Evolutionary conservation across 495 filamentous ascomycete species (phyloP).

Genomic region (Friedmanniomyces endolithicus): DNA sequence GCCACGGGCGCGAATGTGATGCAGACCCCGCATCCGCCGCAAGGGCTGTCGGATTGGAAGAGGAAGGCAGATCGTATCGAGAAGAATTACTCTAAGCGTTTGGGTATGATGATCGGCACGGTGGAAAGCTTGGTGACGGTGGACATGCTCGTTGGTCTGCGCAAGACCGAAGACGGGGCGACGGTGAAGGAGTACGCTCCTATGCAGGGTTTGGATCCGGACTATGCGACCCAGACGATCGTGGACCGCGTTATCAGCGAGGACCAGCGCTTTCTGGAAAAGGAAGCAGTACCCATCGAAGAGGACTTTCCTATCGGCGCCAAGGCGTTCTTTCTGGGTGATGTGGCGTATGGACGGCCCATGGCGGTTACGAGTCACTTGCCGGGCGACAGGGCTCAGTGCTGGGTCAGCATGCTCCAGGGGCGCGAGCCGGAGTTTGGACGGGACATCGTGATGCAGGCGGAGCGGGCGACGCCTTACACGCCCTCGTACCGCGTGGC

Average conservation of each 20-base stretch:
- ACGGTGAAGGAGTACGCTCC: slow-evolving; percentile 86
- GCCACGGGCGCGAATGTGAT: slow-evolving; percentile 38
- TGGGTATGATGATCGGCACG: slow-evolving; percentile 74
- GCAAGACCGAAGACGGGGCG: slow-evolving; percentile 81
- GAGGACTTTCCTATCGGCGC: slow-evolving; percentile 80
- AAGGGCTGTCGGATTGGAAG: slow-evolving; percentile 68
- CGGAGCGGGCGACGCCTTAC: slow-evolving; percentile 59
- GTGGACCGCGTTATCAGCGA: slow-evolving; percentile 85
- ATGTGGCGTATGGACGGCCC: slow-evolving; percentile 84
- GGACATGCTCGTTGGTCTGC: slow-evolving; percentile 80
- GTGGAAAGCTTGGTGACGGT: slow-evolving; percentile 87
- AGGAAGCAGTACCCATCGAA: slow-evolving; percentile 68
- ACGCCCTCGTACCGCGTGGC: slow-evolving; percentile 78
- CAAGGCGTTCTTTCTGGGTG: slow-evolving; percentile 88
- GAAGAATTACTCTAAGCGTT: slow-evolving; percentile 70
- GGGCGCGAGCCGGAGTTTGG: slow-evolving; percentile 72
- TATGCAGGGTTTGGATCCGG: slow-evolving; percentile 79
- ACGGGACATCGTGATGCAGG: slow-evolving; percentile 50
- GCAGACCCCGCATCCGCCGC: slow-evolving; percentile 56
- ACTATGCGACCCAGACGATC: slow-evolving; percentile 79
- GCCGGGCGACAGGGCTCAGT: slow-evolving; percentile 53
- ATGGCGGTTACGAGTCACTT: slow-evolving; percentile 64
- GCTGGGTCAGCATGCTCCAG: slow-evolving; percentile 57
- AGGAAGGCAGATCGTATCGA: slow-evolving; percentile 79
- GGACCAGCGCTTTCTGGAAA: slow-evolving; percentile 86